phyloP scores from a whole-genome alignment of 2,329 filamentous ascomycete genomes.

The Macrophomina tecta region DNA sequence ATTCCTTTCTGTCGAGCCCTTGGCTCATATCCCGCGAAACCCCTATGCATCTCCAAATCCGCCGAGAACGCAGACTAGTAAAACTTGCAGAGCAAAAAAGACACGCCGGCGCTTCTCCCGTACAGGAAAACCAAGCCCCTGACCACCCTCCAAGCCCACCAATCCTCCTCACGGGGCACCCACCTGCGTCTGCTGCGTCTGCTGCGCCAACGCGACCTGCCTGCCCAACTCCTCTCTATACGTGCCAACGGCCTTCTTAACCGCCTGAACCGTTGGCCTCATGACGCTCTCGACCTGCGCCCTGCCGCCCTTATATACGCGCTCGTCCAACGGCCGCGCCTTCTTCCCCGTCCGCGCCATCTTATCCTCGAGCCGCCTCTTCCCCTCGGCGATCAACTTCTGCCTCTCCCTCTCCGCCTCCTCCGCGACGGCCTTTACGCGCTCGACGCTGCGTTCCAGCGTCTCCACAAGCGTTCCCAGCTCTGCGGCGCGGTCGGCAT shows the following conservation, averaged over 20 bases:
- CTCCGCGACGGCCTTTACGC: conserved; percentile 79
- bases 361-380: conserved; percentile 64
- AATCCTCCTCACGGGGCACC: background rate
- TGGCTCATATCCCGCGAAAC: background rate
- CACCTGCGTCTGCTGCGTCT: conserved; percentile 7
- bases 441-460: conserved; percentile 74
- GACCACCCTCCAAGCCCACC: background rate
- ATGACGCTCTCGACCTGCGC: conserved; percentile 78
- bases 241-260: conserved; percentile 72
- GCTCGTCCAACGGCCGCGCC: conserved; percentile 65
- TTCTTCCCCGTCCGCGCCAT: conserved; percentile 77
- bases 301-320: conserved; percentile 64
- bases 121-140: too few relatives aligned
- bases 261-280: conserved; percentile 72
- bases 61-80: too few relatives aligned
- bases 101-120: too few relatives aligned
- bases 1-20: background rate
- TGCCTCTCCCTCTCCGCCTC: conserved; percentile 79
- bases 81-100: too few relatives aligned
- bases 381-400: conserved; percentile 66
- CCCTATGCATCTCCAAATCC: background rate
- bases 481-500: conserved; percentile 79
- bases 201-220: conserved; percentile 50
- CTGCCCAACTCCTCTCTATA: conserved; percentile 73
- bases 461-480: conserved; percentile 83